Base-by-base conservation (phyloP, 768 basidiomycete genomes). In the Cantharellus cinnabarinus region DNA sequence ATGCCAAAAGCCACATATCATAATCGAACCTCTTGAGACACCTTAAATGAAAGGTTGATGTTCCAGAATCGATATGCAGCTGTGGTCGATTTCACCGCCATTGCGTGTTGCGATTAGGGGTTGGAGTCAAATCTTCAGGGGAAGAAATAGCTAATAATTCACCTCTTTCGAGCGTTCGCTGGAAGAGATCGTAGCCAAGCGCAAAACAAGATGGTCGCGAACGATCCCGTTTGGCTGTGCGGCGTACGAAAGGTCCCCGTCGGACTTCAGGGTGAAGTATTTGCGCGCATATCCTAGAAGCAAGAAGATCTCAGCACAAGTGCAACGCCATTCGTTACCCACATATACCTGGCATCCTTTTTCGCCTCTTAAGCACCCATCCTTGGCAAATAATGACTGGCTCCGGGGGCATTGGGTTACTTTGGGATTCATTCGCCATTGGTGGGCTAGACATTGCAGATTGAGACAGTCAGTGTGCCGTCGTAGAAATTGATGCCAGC, bases 281-380 rank as follows among this genome's bases (percentile, higher is more conserved):
- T 87, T 81, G 56, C 85, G 82, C 15, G 87, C 88, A 70, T 86
- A 89, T 5, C 88, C 88, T 89, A 67, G 4, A 1, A 37, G 35
- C 14, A 35, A 1, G 10, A 10, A 35, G 37, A 50, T 1, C 5
- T 42, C 1, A 29, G 20, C n/a, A 4, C 50, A 5, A 4, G 14
- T 48, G 29, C 29, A 48, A 48, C 44, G 44, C 44, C 44, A 48
- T 48, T 48, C 10, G 10, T 48, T 48, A 48, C 10, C 1, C 44
- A 29, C n/a, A 59, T 69, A 56, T 64, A 81, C 87, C 87, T 73
- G 89, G 88, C 83, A 89, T 82, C 72, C 79, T 86, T 75, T 86
- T 88, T 63, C 87, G 74, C 71, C 89, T 90, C 73, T 89, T 89
- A 61, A 89, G 74, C 3, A 89, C 71, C 85, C 85, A 89, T 71